Evolutionary conservation across 805 yeast species (phyloP), one percentile per base, ranked within the genome.

Genomic region (Nakazawaea wyomingensis): DNA sequence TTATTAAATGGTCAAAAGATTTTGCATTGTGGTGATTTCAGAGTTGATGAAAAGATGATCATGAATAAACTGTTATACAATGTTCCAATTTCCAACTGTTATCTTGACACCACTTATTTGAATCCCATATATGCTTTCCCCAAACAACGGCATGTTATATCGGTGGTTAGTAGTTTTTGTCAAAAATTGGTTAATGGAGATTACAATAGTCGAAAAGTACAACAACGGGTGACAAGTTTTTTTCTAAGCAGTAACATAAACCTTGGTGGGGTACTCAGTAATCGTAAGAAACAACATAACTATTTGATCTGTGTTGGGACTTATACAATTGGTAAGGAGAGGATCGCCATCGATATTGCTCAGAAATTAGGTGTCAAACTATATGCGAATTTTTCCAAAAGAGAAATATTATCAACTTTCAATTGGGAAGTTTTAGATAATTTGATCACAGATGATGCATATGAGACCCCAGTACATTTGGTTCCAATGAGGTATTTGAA

Each of bases 1-100:
- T 58, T 64, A 0, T 36, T 60, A 0, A 41, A 48, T 1, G 44
- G 46, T 3, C 56, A 60, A 14, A 62, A 61, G 33, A 68, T 72
- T 4, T 62, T 93, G 26, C 99, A 93, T 59, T 89, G 97, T 41
- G 99, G 99, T 2, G 99, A 93, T 62, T 93, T 91, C 55, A 66
- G 99, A 45, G 88, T 89, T 9, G 73, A 74, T 49, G 61, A 62
- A 28, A 52, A 55, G 4, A 80, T 85, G 61, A 59, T 83, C 13
- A 48, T 53, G 3, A 68, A 73, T 45, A 68, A 60, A 21, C 50
- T 46, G 42, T 54, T 62, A 36, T 37, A 32, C 34, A 47, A 46
- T 14, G 52, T 53, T 5, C 55, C 46, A 7, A 61, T 87, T 20
- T 80, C 87, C 52, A 72, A 71, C 39, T 71, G 88, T 0, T 93